These are phyloP conservation scores for Cadophora gregata DNA, from an alignment of 2,329 filamentous ascomycete genomes.

Conservation along the genomic window DNA sequence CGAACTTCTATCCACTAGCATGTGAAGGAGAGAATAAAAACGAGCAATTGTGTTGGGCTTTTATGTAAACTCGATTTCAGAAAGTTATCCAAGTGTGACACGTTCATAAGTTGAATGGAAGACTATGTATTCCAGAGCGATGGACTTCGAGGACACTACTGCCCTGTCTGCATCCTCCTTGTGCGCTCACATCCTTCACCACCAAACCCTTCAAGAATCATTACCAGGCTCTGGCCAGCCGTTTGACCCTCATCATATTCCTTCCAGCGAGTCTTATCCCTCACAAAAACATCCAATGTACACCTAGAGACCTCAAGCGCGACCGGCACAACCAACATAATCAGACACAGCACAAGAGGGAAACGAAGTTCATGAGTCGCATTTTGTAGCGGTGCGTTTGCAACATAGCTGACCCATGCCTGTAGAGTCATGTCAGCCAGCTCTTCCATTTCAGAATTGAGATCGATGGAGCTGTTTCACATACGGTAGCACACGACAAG, in stretches of 20 bases:
- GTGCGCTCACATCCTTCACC: background rate
- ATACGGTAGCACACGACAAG: conserved; percentile 13
- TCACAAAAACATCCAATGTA: conserved; percentile 9
- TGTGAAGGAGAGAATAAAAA: too few species aligned
- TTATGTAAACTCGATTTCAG: too few species aligned
- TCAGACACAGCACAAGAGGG: conserved; percentile 18
- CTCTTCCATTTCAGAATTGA: too few species aligned
- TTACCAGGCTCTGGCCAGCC: background rate
- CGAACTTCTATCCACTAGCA: too few species aligned
- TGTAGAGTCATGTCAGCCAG: background rate
- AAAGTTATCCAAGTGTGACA: too few species aligned
- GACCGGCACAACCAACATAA: conserved; percentile 19
- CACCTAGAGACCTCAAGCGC: conserved; percentile 18
- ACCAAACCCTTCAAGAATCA: background rate
- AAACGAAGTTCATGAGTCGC: conserved; percentile 22
- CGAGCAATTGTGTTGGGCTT: too few species aligned
- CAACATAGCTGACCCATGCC: conserved; percentile 21
- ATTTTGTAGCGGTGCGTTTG: conserved; percentile 19
- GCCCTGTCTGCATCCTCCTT: background rate
- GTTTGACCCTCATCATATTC: conserved; percentile 10
- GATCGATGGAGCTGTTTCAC: background rate
- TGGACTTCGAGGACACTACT: too few species aligned
- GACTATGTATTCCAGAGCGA: too few species aligned
- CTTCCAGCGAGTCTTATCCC: conserved; percentile 14
- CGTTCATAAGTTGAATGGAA: too few species aligned